Evolutionary conservation across 1,139 yeast genomes (phyloP).

Genomic region (Candida pseudocylindracea): DNA sequence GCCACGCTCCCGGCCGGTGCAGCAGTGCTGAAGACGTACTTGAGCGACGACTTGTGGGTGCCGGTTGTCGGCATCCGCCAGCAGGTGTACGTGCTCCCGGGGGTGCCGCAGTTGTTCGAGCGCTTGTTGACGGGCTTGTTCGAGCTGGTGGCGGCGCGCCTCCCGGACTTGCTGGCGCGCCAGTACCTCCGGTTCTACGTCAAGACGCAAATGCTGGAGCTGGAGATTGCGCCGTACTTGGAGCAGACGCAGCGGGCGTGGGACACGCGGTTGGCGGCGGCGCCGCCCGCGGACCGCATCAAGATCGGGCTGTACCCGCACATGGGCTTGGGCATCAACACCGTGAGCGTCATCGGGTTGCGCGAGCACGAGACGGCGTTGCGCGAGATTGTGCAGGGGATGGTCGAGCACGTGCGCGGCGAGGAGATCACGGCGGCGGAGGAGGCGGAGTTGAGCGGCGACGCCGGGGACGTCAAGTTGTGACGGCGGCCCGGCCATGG

Average conservation of each 20-base stretch:
- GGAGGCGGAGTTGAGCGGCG: slow-evolving; percentile 1
- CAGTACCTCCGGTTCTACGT: slow-evolving; percentile 29
- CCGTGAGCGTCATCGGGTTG: slow-evolving; percentile 53
- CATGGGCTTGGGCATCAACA: slow-evolving; percentile 33
- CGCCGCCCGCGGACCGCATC: slow-evolving; percentile 15
- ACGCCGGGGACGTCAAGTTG: no score
- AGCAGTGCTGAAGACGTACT: slow-evolving; percentile 25
- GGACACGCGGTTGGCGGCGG: slow-evolving; percentile 4
- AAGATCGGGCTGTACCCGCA: slow-evolving; percentile 81
- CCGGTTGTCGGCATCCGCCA: slow-evolving; percentile 49
- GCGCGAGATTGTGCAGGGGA: slow-evolving; percentile 9
- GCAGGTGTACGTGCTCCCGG: slow-evolving; percentile 55
- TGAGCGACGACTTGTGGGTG: slow-evolving; percentile 50
- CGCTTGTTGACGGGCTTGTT: slow-evolving; percentile 17
- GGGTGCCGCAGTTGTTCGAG: slow-evolving; percentile 56
- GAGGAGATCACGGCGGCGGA: slow-evolving; percentile 4
- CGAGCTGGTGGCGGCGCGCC: slow-evolving; percentile 8
- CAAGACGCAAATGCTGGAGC: slow-evolving; percentile 36
- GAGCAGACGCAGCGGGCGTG: slow-evolving; percentile 9
- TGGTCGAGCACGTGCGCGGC: slow-evolving; percentile 5
- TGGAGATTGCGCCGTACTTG: slow-evolving; percentile 46
- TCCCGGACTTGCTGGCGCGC: slow-evolving; percentile 4
- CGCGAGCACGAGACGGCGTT: slow-evolving; percentile 21
- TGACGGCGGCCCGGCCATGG: no score
- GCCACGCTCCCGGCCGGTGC: slow-evolving; percentile 37